phyloP scores from a whole-genome alignment of 208 protist species.

The Trypanosoma avium region DNA sequence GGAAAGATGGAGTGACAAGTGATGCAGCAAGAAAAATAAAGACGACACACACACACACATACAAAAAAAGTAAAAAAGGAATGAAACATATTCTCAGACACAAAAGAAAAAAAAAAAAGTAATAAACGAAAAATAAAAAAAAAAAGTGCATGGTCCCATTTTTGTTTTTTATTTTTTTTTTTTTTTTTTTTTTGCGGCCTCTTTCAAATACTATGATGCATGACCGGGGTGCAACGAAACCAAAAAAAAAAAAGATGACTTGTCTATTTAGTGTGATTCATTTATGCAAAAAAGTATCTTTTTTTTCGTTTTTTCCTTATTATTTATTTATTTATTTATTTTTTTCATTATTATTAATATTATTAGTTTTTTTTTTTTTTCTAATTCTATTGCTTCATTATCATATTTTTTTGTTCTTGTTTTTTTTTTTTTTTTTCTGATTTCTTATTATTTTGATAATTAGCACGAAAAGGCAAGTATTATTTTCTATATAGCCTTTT shows the following conservation, averaged over 20 bases:
- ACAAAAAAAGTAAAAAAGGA: constrained; percentile 3
- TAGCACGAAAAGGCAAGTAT: background rate
- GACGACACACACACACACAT: background rate
- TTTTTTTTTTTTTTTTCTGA: background rate
- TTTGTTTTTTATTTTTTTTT: background rate
- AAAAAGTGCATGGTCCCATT: background rate
- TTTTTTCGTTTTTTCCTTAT: background rate
- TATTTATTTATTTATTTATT: background rate
- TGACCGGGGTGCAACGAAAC: background rate
- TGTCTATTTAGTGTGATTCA: too few relatives aligned
- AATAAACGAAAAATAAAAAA: background rate
- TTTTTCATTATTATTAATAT: background rate
- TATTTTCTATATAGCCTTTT: too few relatives aligned
- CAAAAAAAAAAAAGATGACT: background rate
- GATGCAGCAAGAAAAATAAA: background rate
- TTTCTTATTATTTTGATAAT: background rate
- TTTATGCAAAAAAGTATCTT: too few relatives aligned
- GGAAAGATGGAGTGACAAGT: background rate
- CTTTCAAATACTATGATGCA: too few relatives aligned
- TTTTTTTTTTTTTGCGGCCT: too few relatives aligned
- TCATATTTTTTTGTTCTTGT: background rate
- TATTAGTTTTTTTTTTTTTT: background rate
- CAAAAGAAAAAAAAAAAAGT: constrained; percentile 8
- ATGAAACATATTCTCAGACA: background rate
- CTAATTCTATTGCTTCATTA: background rate